A percentile compares a stretch with the other conserved stretches of the same genome.
These are phyloP conservation scores for Avicennia marina DNA, from an alignment of 257 asterid genomes.

Conservation along the genomic window DNA sequence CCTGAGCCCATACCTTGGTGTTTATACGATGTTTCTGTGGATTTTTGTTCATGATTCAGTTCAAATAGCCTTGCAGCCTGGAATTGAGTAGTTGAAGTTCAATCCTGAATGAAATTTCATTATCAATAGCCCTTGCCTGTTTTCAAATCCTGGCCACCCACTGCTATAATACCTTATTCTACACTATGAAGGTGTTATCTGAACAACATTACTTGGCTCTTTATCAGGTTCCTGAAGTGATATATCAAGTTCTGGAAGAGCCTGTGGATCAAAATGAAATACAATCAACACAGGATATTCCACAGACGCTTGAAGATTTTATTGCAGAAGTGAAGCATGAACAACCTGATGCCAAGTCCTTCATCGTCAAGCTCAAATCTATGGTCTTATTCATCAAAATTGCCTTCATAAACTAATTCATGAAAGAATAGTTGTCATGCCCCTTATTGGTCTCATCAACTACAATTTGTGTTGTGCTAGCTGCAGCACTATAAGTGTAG, in stretches of 20 bases:
- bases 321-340: constrained; percentile 50
- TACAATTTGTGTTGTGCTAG: no score
- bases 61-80: background rate
- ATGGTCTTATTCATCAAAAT: constrained; percentile 43
- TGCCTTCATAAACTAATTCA: no score
- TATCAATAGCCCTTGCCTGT: no score
- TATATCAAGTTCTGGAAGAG: constrained; percentile 74
- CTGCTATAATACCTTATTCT: no score
- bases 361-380: constrained; percentile 69
- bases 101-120: no score
- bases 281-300: constrained; percentile 32
- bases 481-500: no score
- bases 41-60: background rate
- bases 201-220: constrained; percentile 1
- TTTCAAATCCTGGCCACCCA: no score
- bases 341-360: constrained; percentile 63
- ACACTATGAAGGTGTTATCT: background rate
- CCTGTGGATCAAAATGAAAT: constrained; percentile 35
- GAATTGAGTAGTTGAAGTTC: no score
- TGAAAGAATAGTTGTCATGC: no score
- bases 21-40: no score
- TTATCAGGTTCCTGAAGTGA: constrained; percentile 83
- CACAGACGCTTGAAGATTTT: constrained; percentile 65
- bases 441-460: no score
- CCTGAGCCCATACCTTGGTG: constrained; percentile 15